Evolutionary conservation across 2,329 filamentous ascomycete species (phyloP), one percentile per base, ranked within the genome.

Genomic region (Eutypella sp.): DNA sequence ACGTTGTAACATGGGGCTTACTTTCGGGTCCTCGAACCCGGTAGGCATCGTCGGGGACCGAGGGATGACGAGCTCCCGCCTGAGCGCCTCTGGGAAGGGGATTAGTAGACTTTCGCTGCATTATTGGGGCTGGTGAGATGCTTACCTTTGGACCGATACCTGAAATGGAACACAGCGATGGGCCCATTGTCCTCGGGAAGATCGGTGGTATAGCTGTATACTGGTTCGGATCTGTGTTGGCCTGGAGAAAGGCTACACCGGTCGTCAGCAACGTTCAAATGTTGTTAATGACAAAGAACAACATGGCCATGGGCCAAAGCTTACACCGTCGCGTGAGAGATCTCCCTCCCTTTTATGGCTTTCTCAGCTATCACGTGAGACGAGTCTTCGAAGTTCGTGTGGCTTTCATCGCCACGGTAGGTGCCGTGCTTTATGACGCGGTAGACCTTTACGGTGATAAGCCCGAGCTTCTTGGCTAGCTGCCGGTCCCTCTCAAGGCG

Each of bases 321-420:
- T 47, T 47, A 67, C 64, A 41, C 53, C 13, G 62, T 62, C 4
- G 61, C 61, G 27, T 67, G 65, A 1, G 63, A 66, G 7, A 67
- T 47, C 0, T 59, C 56, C 39, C 54, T 58, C 7, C 64, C 65
- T 27, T 68, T 67, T 3, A 68, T 50, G 0, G 64, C 57, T 44
- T 66, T 60, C 37, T 67, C 65, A 0, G 64, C 50, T 2, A 67
- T 51, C 44, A 63, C 57, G 6, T 51, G 47, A 4, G 47, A 45
- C 8, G 2, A 22, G 19, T 39, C 19, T 36, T 18, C 4, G 18
- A 6, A 10, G 5, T 1, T 3, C 40, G 15, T 34, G 13, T n/a
- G n/a, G n/a, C n/a, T n/a, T n/a, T 1, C 19, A 11, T 15, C 0
- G 15, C 1, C 3, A 4, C 4, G 5, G 18, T 2, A 3, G 22